Conservation (phyloP, 495 filamentous ascomycete species). For the Aspergillus incahuasiensis region DNA sequence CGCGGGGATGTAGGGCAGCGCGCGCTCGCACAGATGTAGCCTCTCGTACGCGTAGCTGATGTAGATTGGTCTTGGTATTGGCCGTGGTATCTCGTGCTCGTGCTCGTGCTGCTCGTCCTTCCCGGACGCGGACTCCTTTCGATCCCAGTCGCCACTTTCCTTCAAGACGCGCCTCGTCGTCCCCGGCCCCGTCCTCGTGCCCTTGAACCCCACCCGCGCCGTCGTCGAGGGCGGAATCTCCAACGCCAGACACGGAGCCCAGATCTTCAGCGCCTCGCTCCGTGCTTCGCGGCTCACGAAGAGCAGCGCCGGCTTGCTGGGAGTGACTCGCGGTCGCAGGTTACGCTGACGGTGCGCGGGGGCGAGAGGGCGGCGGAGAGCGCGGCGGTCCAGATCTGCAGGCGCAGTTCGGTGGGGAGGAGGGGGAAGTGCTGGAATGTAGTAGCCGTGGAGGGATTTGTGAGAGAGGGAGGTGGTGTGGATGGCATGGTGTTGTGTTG, state of each 20-base stretch:
- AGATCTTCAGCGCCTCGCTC: not conserved
- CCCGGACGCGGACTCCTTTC: too few relatives aligned
- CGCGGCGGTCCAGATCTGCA: not conserved
- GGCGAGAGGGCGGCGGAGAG: not conserved
- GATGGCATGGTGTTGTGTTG: too few relatives aligned
- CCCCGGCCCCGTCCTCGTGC: not conserved
- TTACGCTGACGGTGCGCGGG: not conserved
- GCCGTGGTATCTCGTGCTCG: not conserved
- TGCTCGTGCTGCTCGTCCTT: too few relatives aligned
- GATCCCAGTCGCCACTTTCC: not conserved
- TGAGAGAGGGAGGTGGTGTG: too few relatives aligned
- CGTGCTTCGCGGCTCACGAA: not conserved
- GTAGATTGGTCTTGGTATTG: not conserved
- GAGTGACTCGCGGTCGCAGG: not conserved
- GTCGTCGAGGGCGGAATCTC: not conserved
- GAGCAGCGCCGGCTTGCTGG: not conserved
- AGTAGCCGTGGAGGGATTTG: too few relatives aligned
- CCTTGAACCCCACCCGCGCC: not conserved
- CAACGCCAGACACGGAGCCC: too few relatives aligned
- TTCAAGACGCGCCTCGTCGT: too few relatives aligned
- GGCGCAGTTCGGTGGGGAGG: not conserved
- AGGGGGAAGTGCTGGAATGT: not conserved
- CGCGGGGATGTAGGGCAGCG: not conserved
- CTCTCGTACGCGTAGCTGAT: not conserved
- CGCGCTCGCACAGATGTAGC: not conserved